A percentile compares a stretch with the other conserved stretches of the same genome.
These are phyloP conservation scores for Vaccinium darrowii DNA, from an alignment of 148 eudicot genomes.

Conservation along the genomic window DNA sequence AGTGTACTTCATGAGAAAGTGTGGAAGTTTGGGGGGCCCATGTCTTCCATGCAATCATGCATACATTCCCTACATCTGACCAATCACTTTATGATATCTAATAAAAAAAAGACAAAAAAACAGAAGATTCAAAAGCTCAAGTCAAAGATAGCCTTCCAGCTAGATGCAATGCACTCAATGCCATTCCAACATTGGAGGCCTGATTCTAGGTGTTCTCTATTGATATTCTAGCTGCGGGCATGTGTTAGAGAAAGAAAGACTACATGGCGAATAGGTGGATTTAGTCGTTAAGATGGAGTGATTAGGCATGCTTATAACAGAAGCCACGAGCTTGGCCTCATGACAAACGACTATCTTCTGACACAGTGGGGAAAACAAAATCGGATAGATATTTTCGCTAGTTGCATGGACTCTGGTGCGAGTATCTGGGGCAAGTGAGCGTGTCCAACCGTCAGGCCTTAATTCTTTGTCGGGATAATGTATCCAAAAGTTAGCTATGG, in stretches of 20 bases:
- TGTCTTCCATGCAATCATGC: no score
- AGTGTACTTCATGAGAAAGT: no score
- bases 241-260: not conserved
- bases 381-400: not conserved
- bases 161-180: not conserved
- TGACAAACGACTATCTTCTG: not conserved
- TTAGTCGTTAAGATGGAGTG: not conserved
- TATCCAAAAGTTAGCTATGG: not conserved
- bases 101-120: no score
- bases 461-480: not conserved
- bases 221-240: not conserved
- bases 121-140: not conserved
- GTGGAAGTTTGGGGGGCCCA: no score
- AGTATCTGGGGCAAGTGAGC: not conserved
- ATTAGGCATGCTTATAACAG: not conserved
- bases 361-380: not conserved
- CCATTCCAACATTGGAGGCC: not conserved
- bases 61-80: no score
- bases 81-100: no score
- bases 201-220: not conserved
- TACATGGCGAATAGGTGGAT: not conserved
- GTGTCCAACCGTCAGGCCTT: not conserved
- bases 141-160: not conserved
- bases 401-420: not conserved
- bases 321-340: not conserved